Percentiles rank a stretch among this genome's conserved stretches.
Conservation (phyloP, 192 early-diverging fungal species). For the Coemansia sp. region DNA sequence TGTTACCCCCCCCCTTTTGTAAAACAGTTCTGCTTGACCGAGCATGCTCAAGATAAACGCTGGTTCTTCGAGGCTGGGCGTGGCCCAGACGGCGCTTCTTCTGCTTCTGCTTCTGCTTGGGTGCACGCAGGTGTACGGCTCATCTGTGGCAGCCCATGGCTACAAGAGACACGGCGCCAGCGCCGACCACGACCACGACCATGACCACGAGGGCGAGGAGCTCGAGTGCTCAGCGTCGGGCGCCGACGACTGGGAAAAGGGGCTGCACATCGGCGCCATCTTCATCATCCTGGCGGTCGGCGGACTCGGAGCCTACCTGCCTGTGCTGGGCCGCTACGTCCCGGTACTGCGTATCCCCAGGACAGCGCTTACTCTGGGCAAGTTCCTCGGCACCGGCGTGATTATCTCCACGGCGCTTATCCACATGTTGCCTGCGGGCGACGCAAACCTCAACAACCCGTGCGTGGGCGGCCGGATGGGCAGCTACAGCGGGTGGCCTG, state of each 20-base stretch:
- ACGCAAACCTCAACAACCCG: constrained; percentile 52
- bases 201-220: constrained; percentile 17
- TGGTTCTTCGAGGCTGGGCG: neutral
- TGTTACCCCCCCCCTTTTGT: neutral
- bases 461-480: constrained; percentile 57
- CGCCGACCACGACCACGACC: constrained; percentile 20
- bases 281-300: constrained; percentile 58
- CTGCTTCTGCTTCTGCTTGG: neutral
- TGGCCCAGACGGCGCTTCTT: neutral
- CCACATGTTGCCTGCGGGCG: constrained; percentile 68
- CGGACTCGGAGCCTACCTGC: constrained; percentile 55
- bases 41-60: neutral
- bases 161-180: neutral
- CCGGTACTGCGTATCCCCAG: constrained; percentile 38
- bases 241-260: constrained; percentile 37
- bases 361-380: constrained; percentile 49
- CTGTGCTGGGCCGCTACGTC: constrained; percentile 50
- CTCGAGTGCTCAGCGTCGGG: constrained; percentile 35
- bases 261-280: constrained; percentile 56
- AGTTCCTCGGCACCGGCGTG: constrained; percentile 67
- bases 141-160: neutral
- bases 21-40: no score
- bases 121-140: neutral
- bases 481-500: constrained; percentile 54
- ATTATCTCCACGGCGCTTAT: constrained; percentile 76